A percentile compares a stretch with the other conserved stretches of the same genome.
phyloP scores from a whole-genome alignment of 106 monocot genomes.

The Platanthera zijinensis region DNA sequence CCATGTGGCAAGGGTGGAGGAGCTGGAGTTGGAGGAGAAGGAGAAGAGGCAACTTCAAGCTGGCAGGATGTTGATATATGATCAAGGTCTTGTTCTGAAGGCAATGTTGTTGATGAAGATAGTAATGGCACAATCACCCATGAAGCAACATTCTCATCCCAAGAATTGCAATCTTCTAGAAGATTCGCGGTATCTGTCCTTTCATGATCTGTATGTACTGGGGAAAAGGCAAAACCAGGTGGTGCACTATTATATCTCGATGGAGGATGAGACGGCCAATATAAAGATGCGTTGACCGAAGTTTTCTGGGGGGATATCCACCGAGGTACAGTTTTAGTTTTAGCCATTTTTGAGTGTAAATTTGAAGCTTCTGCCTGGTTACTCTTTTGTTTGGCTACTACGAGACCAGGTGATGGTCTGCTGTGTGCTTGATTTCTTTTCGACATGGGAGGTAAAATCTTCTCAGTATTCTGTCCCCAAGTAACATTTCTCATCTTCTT shows the following conservation, averaged over 20 bases:
- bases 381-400: slow-evolving; percentile 16
- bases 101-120: not conserved
- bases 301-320: slow-evolving; percentile 70
- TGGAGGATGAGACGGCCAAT: slow-evolving; percentile 66
- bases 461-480: slow-evolving; percentile 24
- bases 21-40: slow-evolving; percentile 9
- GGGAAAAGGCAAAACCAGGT: slow-evolving; percentile 46
- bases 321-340: slow-evolving; percentile 44
- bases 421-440: slow-evolving; percentile 32
- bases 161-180: not conserved
- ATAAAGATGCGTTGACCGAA: slow-evolving; percentile 43
- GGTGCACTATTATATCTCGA: slow-evolving; percentile 86
- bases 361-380: slow-evolving; percentile 19
- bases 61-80: slow-evolving; percentile 11
- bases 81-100: not conserved
- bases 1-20: slow-evolving; percentile 6
- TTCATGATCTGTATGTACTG: slow-evolving; percentile 24
- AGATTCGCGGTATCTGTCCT: not conserved
- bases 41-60: not conserved
- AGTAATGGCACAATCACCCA: not conserved
- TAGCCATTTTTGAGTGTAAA: slow-evolving; percentile 20
- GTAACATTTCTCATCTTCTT: slow-evolving; percentile 22
- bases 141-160: slow-evolving; percentile 4
- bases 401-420: slow-evolving; percentile 18
- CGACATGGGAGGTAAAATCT: slow-evolving; percentile 17